A percentile compares a stretch with the other conserved stretches of the same genome.
Evolutionary conservation across 805 yeast species (phyloP).

Genomic region (Saccharomycopsis schoenii): DNA sequence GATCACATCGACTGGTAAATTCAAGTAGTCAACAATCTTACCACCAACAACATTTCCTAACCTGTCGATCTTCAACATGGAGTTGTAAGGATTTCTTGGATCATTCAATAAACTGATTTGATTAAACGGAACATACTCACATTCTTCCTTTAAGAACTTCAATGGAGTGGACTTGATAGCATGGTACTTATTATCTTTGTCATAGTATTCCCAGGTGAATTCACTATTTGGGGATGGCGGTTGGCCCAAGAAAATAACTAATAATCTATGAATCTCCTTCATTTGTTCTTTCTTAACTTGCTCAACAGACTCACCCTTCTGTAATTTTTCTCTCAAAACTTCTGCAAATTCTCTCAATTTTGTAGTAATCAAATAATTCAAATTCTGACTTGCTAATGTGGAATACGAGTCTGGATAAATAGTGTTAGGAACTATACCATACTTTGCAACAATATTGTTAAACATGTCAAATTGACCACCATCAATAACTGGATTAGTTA

Average conservation of each 20-base stretch:
- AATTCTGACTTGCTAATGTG: constrained; percentile 37
- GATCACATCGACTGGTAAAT: constrained; percentile 48
- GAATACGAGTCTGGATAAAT: constrained; percentile 59
- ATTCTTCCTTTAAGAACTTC: constrained; percentile 47
- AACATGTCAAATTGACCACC: constrained; percentile 90
- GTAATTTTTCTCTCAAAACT: constrained; percentile 41
- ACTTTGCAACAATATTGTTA: constrained; percentile 63
- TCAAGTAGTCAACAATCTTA: constrained; percentile 59
- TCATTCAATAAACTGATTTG: constrained; percentile 66
- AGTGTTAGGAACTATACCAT: constrained; percentile 71
- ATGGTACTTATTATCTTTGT: constrained; percentile 52
- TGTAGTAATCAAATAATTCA: constrained; percentile 56
- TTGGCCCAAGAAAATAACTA: constrained; percentile 61
- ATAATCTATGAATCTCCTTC: constrained; percentile 52
- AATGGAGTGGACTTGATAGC: constrained; percentile 48
- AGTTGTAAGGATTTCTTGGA: constrained; percentile 63
- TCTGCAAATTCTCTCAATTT: constrained; percentile 74
- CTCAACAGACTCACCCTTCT: constrained; percentile 31
- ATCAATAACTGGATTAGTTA: constrained; percentile 59
- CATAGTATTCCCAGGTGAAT: constrained; percentile 66
- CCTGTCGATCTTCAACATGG: constrained; percentile 59
- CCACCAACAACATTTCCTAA: constrained; percentile 66
- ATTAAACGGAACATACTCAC: constrained; percentile 41
- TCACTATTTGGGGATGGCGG: constrained; percentile 66
- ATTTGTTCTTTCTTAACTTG: constrained; percentile 37